These are phyloP conservation scores for Xylaria acuta DNA, from an alignment of 495 filamentous ascomycete genomes.

Conservation along the genomic window DNA sequence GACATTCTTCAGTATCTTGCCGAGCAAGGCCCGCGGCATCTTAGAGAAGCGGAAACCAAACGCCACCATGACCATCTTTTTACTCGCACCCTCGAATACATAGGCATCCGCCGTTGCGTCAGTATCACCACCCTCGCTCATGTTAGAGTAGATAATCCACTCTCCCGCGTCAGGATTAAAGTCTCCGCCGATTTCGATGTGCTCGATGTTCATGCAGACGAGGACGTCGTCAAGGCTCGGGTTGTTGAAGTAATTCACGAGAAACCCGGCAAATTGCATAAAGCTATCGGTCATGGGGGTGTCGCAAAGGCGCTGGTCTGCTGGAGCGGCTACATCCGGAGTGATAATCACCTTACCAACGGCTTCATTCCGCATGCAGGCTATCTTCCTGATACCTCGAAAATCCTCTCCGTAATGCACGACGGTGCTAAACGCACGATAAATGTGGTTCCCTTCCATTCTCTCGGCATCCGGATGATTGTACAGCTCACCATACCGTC, in stretches of 20 bases:
- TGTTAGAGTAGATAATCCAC: constrained; percentile 41
- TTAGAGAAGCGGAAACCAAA: constrained; percentile 30
- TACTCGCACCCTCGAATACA: constrained; percentile 34
- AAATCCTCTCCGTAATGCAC: constrained; percentile 38
- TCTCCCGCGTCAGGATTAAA: constrained; percentile 30
- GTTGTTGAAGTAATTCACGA: constrained; percentile 39
- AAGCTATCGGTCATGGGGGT: constrained; percentile 43
- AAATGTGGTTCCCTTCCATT: constrained; percentile 32
- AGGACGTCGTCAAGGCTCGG: constrained; percentile 39
- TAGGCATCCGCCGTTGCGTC: constrained; percentile 42
- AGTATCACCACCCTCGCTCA: constrained; percentile 28
- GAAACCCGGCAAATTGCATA: constrained; percentile 47
- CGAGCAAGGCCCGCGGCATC: constrained; percentile 27
- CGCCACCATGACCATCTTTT: constrained; percentile 30
- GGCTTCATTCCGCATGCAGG: constrained; percentile 33
- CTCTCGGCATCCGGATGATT: constrained; percentile 27
- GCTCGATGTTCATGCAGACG: constrained; percentile 31
- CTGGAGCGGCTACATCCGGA: constrained; percentile 18
- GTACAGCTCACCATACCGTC: constrained; percentile 14
- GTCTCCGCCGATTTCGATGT: constrained; percentile 36
- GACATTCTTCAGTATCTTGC: constrained; percentile 25
- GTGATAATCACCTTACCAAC: constrained; percentile 31
- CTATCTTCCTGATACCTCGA: constrained; percentile 36
- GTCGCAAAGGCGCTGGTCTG: constrained; percentile 37
- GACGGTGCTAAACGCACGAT: constrained; percentile 37